Evolutionary conservation across 345 rosid genomes (phyloP), one percentile per base, ranked within the genome.

Genomic region (Xanthoceras sorbifolium): DNA sequence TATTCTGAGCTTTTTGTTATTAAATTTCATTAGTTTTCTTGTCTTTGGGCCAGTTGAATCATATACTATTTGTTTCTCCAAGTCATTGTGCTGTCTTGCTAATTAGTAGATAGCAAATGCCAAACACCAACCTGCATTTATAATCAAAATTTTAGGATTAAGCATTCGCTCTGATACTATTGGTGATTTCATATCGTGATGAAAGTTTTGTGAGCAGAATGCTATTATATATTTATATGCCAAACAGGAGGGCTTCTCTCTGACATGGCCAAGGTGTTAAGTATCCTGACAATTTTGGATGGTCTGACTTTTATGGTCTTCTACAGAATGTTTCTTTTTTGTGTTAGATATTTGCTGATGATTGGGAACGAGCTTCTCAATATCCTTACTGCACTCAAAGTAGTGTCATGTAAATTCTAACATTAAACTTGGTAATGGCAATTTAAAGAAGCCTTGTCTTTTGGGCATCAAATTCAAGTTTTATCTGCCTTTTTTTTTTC

Each of bases 51-150:
- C 69, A 14, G n/a, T 29, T 20, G 4, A 46, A 46, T 60, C 25
- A 11, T 14, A 55, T 55, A 2, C 18, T 55, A 32, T 22, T 67
- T 67, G 52, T 40, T 40, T 28, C 18, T 34, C 40, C 20, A 32
- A 71, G n/a, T 32, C n/a, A 14, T 71, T 32, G n/a, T 59, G 52
- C 22, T 55, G 64, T 71, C 63, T 32, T 62, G 38, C 60, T 31
- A 54, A n/a, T 48, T 32, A 29, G 69, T 18, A 63, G 69, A 62
- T 46, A 20, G 69, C 36, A 44, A 11, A 71, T n/a, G 46, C 64
- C 77, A 29, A 28, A 59, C 26, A 73, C 23, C 28, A 28, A 46
- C 32, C 2, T 20, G 77, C 69, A 6, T 62, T 8, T 46, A 17
- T 46, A 17, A 11, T 63, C n/a, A 23, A 61, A 42, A 26, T 26